Evolutionary conservation across 1,284 basidiomycete genomes (phyloP).

Genomic region (Crucibulum parvulum): DNA sequence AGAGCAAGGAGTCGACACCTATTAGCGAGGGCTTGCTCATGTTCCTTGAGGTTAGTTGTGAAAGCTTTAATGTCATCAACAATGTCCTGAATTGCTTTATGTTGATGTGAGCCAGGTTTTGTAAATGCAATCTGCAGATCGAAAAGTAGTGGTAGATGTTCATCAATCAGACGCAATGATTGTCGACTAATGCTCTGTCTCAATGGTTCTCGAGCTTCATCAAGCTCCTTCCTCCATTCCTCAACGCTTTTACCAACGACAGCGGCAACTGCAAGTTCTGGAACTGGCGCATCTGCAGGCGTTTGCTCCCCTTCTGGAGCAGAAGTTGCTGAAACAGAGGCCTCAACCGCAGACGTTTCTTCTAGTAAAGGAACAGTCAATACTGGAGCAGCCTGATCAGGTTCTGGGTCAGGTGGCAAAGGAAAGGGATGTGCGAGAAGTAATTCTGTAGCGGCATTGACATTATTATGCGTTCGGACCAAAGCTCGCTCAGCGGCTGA

Average conservation of each 20-base stretch:
- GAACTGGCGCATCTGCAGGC: constrained; percentile 13
- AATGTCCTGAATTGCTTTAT: constrained; percentile 67
- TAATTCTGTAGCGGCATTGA: constrained; percentile 89
- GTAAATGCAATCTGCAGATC: constrained; percentile 87
- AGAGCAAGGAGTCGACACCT: constrained; percentile 88
- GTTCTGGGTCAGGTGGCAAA: constrained; percentile 67
- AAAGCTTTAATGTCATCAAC: constrained; percentile 78
- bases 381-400: constrained; percentile 31
- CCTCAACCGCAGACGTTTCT: background rate
- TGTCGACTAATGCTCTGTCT: constrained; percentile 71
- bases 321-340: background rate
- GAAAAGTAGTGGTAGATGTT: constrained; percentile 88
- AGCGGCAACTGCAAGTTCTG: constrained; percentile 16
- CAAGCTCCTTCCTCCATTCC: constrained; percentile 70
- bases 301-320: constrained; percentile 25
- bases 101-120: constrained; percentile 66
- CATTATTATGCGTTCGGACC: constrained; percentile 86
- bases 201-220: constrained; percentile 71
- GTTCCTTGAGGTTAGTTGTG: constrained; percentile 67
- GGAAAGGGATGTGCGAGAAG: constrained; percentile 86
- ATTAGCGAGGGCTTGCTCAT: constrained; percentile 79
- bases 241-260: constrained; percentile 57
- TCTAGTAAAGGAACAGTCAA: background rate
- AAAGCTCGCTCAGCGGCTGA: constrained; percentile 87
- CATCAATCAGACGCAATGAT: constrained; percentile 84